phyloP scores from a whole-genome alignment of 306 rosid genomes.

The Heteromeles arbutifolia region DNA sequence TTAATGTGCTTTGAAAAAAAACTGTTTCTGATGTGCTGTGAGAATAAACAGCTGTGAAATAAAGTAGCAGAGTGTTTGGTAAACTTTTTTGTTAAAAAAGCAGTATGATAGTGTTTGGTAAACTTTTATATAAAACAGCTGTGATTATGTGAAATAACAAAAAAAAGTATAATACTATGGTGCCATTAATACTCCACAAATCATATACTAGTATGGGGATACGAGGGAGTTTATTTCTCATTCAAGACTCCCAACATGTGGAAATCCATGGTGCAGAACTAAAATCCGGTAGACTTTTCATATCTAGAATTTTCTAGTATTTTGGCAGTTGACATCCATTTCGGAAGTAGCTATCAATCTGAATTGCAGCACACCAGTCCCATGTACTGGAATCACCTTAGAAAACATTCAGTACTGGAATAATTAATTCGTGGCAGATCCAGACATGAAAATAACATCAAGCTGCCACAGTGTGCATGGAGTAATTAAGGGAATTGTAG shows the following conservation, averaged over 20 bases:
- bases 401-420: background rate
- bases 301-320: too few species aligned
- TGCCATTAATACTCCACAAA: background rate
- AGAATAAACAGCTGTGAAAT: too few species aligned
- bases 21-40: too few species aligned
- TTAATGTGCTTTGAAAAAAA: too few species aligned
- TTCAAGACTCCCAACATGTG: background rate
- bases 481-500: background rate
- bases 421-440: background rate
- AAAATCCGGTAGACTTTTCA: too few species aligned
- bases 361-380: background rate
- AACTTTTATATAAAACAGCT: too few species aligned
- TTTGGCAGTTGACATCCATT: background rate
- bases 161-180: too few species aligned
- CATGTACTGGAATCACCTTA: constrained; percentile 4
- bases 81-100: too few species aligned
- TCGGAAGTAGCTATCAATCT: background rate
- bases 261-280: too few species aligned
- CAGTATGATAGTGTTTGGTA: too few species aligned
- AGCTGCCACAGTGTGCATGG: constrained; percentile 8
- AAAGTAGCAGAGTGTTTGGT: too few species aligned
- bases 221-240: background rate
- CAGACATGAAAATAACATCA: background rate
- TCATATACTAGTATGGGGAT: background rate
- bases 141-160: too few species aligned